Conservation (phyloP, 1,284 basidiomycete species). For the Ustilago cynodontis region DNA sequence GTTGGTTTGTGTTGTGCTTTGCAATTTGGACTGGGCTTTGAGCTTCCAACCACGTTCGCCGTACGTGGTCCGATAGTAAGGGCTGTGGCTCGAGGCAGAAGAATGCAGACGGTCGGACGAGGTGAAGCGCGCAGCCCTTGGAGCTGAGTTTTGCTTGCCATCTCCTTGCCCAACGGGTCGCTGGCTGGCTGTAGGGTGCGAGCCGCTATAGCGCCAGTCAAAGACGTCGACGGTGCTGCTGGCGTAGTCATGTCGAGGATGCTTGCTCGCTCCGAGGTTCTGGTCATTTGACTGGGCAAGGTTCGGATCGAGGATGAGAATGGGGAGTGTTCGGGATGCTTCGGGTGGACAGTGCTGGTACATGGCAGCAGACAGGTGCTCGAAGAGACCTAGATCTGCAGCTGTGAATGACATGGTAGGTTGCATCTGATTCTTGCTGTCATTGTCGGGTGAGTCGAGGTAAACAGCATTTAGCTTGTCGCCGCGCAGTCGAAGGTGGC, state of each 20-base stretch:
- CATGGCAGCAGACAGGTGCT: slow-evolving; percentile 33
- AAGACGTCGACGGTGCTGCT: slow-evolving; percentile 42
- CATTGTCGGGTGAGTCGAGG: not conserved
- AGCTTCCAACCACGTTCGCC: slow-evolving; percentile 60
- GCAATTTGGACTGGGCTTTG: slow-evolving; percentile 14
- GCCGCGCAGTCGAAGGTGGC: slow-evolving; percentile 51
- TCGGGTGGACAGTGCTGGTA: slow-evolving; percentile 20
- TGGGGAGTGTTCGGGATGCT: slow-evolving; percentile 30
- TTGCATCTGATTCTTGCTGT: not conserved
- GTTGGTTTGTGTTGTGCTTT: not conserved
- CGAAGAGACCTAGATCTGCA: slow-evolving; percentile 41
- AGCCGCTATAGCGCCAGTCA: slow-evolving; percentile 42
- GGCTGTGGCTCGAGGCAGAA: slow-evolving; percentile 7
- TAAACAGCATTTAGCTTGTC: slow-evolving; percentile 26
- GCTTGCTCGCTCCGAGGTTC: slow-evolving; percentile 3
- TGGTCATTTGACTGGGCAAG: slow-evolving; percentile 13
- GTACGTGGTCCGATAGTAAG: slow-evolving; percentile 38
- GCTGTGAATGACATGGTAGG: slow-evolving; percentile 14
- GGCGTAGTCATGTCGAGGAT: slow-evolving; percentile 30
- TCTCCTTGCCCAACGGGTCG: not conserved
- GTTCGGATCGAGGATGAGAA: slow-evolving; percentile 44
- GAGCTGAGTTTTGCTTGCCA: not conserved
- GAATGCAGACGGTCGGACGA: slow-evolving; percentile 19
- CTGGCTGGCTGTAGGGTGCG: not conserved
- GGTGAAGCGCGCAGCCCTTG: slow-evolving; percentile 32